These are phyloP conservation scores for Pestalotiopsis sp. DNA, from an alignment of 2,329 filamentous ascomycete species.

Conservation along the genomic window DNA sequence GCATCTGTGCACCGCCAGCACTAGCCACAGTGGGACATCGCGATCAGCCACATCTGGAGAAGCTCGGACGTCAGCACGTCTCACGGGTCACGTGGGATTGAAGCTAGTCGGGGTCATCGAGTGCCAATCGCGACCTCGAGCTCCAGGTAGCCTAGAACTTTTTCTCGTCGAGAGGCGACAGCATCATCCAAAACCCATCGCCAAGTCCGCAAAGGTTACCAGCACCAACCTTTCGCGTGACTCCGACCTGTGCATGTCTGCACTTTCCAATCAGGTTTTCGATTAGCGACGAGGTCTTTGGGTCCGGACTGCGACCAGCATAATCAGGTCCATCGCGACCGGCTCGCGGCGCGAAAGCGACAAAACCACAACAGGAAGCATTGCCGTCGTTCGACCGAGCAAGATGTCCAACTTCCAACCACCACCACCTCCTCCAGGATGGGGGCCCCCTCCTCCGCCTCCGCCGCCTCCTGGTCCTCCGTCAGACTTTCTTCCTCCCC, in stretches of 20 bases:
- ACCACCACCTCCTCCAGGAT: conserved; percentile 61
- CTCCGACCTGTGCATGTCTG: conserved; percentile 13
- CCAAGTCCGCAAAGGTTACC: conserved; percentile 13
- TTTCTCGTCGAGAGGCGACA: conserved; percentile 8
- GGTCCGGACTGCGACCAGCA: conserved; percentile 23
- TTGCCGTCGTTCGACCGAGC: neutral
- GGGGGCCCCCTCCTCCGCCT: conserved; percentile 49
- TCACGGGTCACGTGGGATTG: neutral
- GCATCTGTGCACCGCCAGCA: neutral
- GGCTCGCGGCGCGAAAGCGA: conserved; percentile 36
- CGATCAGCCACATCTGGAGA: neutral
- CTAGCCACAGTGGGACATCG: neutral
- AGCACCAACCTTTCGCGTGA: conserved; percentile 9
- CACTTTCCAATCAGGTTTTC: conserved; percentile 6
- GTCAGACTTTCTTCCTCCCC: conserved; percentile 58
- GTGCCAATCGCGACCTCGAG: conserved; percentile 1
- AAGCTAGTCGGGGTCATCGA: neutral
- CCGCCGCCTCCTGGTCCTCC: conserved; percentile 61
- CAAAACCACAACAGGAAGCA: neutral
- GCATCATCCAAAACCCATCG: conserved; percentile 9
- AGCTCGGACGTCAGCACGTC: neutral
- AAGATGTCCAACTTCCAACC: conserved; percentile 55
- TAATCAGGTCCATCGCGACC: conserved; percentile 27
- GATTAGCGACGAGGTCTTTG: conserved; percentile 4
- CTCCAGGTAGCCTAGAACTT: neutral